phyloP scores from a whole-genome alignment of 2,329 filamentous ascomycete genomes.

The Pseudogymnoascus sp. region DNA sequence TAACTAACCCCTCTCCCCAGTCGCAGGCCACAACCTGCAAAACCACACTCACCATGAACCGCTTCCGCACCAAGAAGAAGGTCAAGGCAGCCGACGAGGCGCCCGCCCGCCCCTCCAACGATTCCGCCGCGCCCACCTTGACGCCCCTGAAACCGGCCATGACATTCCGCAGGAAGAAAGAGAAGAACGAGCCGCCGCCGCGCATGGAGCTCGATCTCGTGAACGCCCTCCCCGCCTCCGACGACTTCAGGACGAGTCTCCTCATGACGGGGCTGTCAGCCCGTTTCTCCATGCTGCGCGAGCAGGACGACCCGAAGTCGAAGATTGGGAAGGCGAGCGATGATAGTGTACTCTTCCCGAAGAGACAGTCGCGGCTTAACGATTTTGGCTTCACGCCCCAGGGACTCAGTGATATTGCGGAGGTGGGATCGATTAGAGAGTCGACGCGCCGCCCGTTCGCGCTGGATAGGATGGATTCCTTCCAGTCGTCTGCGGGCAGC shows the following conservation, averaged over 20 bases:
- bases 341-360: conserved; percentile 81
- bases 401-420: conserved; percentile 74
- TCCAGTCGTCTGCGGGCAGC: conserved; percentile 49
- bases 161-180: conserved; percentile 44
- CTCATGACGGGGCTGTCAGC: conserved; percentile 93
- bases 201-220: conserved; percentile 65
- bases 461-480: conserved; percentile 55
- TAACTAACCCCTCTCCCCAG: background rate
- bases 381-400: conserved; percentile 43
- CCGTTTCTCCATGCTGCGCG: conserved; percentile 91
- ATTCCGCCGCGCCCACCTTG: conserved; percentile 38
- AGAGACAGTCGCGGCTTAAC: conserved; percentile 70
- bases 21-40: background rate
- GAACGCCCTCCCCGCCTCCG: conserved; percentile 65
- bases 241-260: conserved; percentile 91
- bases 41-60: conserved; percentile 52
- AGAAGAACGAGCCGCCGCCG: conserved; percentile 42
- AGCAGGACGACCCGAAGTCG: conserved; percentile 85
- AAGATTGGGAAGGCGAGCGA: conserved; percentile 91
- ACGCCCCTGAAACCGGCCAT: conserved; percentile 36
- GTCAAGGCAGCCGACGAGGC: conserved; percentile 39
- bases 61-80: conserved; percentile 67
- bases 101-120: conserved; percentile 41
- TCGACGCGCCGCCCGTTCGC: conserved; percentile 50
- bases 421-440: conserved; percentile 72